Conservation (phyloP, 371 early-diverging fungal genomes). For the Mortierella sp. region DNA sequence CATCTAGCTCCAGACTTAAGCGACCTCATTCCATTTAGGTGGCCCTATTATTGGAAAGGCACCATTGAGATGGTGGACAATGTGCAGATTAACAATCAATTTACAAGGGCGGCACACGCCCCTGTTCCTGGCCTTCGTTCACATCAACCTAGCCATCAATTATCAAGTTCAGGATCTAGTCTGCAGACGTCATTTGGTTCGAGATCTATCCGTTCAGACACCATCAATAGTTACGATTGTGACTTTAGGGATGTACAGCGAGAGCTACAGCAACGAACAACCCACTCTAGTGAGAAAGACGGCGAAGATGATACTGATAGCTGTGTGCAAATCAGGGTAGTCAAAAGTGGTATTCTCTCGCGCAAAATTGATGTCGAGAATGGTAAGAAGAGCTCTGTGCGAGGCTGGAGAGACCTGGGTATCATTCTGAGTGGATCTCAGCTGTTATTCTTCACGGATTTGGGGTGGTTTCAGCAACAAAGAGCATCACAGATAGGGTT, state of each 20-base stretch:
- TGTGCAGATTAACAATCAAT: constrained; percentile 56
- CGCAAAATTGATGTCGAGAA: constrained; percentile 81
- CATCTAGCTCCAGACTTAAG: constrained; percentile 50
- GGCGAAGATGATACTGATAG: constrained; percentile 30
- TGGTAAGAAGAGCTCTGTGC: constrained; percentile 76
- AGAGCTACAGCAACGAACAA: not conserved
- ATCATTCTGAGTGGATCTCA: constrained; percentile 84
- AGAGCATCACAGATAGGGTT: constrained; percentile 30
- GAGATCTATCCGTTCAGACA: constrained; percentile 18
- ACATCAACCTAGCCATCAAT: constrained; percentile 13
- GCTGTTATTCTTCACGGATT: constrained; percentile 77
- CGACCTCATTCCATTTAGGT: constrained; percentile 51
- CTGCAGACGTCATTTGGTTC: constrained; percentile 13
- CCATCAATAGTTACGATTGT: not conserved
- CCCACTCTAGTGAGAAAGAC: constrained; percentile 3
- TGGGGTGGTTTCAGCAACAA: constrained; percentile 60
- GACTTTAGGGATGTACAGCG: not conserved
- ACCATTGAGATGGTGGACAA: constrained; percentile 56
- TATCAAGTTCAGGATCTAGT: not conserved
- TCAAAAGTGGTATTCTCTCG: constrained; percentile 76
- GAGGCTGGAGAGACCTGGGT: constrained; percentile 83
- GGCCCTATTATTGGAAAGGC: constrained; percentile 62
- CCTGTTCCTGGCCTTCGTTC: constrained; percentile 57
- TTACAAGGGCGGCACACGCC: constrained; percentile 54
- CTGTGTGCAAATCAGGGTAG: constrained; percentile 71